Conservation (phyloP, 352 stramenopile species). For the Globisporangium spiculum region DNA sequence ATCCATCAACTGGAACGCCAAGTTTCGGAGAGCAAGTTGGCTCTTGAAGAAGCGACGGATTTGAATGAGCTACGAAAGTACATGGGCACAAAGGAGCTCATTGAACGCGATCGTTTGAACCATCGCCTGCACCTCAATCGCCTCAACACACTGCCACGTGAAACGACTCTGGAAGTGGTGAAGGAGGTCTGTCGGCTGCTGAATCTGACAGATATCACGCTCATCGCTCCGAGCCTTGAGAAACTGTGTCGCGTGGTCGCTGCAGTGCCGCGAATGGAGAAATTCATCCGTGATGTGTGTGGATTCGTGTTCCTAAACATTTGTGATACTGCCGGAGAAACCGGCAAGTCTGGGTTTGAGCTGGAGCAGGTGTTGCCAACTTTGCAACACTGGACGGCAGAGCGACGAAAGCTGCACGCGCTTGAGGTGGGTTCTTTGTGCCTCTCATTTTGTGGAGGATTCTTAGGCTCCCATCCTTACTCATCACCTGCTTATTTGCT, state of each 20-base stretch:
- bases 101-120: conserved; percentile 76
- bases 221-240: conserved; percentile 73
- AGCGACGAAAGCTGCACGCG: conserved; percentile 52
- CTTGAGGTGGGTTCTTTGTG: conserved; percentile 36
- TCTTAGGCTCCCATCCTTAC: no score
- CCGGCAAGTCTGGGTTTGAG: conserved; percentile 32
- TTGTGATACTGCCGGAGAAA: conserved; percentile 19
- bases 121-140: conserved; percentile 77
- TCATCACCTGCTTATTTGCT: no score
- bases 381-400: conserved; percentile 62
- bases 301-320: conserved; percentile 63
- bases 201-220: conserved; percentile 77
- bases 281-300: conserved; percentile 86
- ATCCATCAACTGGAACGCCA: conserved; percentile 78
- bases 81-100: conserved; percentile 79
- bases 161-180: conserved; percentile 77
- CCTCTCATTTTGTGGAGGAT: background rate
- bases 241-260: conserved; percentile 82
- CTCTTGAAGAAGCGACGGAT: conserved; percentile 71
- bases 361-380: conserved; percentile 73
- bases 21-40: conserved; percentile 66
- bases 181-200: conserved; percentile 83
- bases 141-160: conserved; percentile 66
- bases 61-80: conserved; percentile 76
- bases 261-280: conserved; percentile 80